These are phyloP conservation scores for Rhizopus microsporus DNA, from an alignment of 371 early-diverging fungal genomes.

Conservation along the genomic window DNA sequence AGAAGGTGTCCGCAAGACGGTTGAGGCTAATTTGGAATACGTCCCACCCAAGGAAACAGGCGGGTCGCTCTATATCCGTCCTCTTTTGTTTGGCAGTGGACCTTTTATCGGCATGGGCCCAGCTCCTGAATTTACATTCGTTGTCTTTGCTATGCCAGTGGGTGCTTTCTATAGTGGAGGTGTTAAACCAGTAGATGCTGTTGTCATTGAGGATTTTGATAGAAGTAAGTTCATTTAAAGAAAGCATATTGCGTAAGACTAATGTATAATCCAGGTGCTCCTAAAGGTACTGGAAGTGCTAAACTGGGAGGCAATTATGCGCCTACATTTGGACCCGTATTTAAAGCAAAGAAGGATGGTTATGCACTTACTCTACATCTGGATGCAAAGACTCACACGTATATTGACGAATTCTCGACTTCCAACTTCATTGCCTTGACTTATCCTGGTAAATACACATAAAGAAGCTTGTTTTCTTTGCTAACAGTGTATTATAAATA, in stretches of 20 bases:
- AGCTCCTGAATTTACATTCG: slow-evolving; percentile 71
- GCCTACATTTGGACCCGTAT: slow-evolving; percentile 59
- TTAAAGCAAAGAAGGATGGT: slow-evolving; percentile 64
- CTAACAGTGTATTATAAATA: slow-evolving; percentile 7
- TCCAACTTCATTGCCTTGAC: slow-evolving; percentile 82
- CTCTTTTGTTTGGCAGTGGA: slow-evolving; percentile 74
- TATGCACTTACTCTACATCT: slow-evolving; percentile 75
- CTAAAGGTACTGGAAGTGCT: slow-evolving; percentile 62
- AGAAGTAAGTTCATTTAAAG: slow-evolving; percentile 48
- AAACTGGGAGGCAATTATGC: slow-evolving; percentile 85
- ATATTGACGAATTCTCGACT: slow-evolving; percentile 82
- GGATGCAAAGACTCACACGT: slow-evolving; percentile 65
- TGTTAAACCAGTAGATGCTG: slow-evolving; percentile 69
- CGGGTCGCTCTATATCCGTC: slow-evolving; percentile 70
- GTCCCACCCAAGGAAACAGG: slow-evolving; percentile 72
- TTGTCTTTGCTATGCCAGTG: slow-evolving; percentile 75
- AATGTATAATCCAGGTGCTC: slow-evolving; percentile 45
- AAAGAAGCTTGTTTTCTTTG: neutral
- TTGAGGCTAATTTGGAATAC: slow-evolving; percentile 68
- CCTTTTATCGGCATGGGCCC: slow-evolving; percentile 68
- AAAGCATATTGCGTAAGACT: neutral
- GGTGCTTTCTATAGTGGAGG: slow-evolving; percentile 72
- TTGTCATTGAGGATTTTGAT: slow-evolving; percentile 72
- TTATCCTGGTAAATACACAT: slow-evolving; percentile 31
- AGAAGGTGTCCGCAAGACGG: slow-evolving; percentile 59